These are phyloP conservation scores for Penicillium capsulatum DNA, from an alignment of 2,329 filamentous ascomycete species.

Conservation along the genomic window DNA sequence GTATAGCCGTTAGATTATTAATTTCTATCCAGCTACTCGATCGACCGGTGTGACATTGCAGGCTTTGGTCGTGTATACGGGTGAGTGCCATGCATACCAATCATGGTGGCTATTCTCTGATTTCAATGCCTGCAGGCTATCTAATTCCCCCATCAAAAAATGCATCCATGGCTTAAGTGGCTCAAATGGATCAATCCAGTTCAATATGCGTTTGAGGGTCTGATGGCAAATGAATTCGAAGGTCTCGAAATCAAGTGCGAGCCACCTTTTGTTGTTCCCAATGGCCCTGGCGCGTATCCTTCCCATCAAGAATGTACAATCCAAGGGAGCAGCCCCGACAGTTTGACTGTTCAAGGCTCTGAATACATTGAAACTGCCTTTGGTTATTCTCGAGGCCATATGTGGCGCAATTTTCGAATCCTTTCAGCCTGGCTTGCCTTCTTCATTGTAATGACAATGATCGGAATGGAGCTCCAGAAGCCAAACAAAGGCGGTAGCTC, in stretches of 20 bases:
- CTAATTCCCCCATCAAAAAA: conserved; percentile 58
- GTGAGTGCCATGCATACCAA: conserved; percentile 17
- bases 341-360: conserved; percentile 50
- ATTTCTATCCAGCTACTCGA: conserved; percentile 36
- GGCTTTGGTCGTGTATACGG: conserved; percentile 56
- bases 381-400: conserved; percentile 53
- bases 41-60: conserved; percentile 50
- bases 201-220: conserved; percentile 64
- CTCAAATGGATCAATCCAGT: conserved; percentile 64
- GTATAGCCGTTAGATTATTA: background rate
- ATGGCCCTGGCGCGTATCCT: conserved; percentile 42
- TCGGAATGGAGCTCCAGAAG: conserved; percentile 72
- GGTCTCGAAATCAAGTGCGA: conserved; percentile 53
- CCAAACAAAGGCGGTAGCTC: conserved; percentile 77
- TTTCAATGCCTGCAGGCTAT: too few relatives aligned
- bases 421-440: conserved; percentile 69
- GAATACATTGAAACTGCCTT: conserved; percentile 55
- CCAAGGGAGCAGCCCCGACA: conserved; percentile 53
- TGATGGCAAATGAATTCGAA: conserved; percentile 69
- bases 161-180: conserved; percentile 63
- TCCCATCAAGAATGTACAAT: conserved; percentile 58
- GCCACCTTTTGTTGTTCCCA: conserved; percentile 54
- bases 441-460: conserved; percentile 71
- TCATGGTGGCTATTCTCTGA: too few relatives aligned
- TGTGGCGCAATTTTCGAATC: conserved; percentile 76